Percentiles rank a stretch among this genome's conserved stretches.
phyloP scores from a whole-genome alignment of 1,139 yeast genomes.

The Geotrichum restrictum region DNA sequence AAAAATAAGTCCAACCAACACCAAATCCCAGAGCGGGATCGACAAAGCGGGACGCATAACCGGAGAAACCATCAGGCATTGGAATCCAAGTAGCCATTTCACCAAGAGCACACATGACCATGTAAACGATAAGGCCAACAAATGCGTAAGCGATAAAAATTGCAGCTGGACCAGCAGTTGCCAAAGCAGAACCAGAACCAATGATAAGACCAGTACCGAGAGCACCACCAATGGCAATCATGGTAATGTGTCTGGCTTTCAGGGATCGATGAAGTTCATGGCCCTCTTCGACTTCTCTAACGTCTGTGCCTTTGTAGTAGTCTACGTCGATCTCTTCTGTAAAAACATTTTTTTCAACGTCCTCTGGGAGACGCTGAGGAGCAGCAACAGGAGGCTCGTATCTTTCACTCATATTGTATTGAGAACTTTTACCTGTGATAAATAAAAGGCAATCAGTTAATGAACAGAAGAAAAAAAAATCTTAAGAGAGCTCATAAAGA shows the following conservation, averaged over 20 bases:
- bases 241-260: conserved; percentile 67
- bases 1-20: conserved; percentile 63
- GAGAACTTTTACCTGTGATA: too few relatives aligned
- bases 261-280: conserved; percentile 53
- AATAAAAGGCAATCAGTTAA: too few relatives aligned
- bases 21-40: conserved; percentile 73
- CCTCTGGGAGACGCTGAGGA: background rate
- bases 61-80: conserved; percentile 64
- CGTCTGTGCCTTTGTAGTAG: background rate
- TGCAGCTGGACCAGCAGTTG: conserved; percentile 67
- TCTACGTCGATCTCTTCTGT: background rate
- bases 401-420: conserved; percentile 19
- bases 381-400: background rate
- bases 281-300: conserved; percentile 6
- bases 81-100: conserved; percentile 75
- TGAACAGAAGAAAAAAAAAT: too few relatives aligned
- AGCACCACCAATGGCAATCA: conserved; percentile 63
- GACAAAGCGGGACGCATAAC: conserved; percentile 62
- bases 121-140: conserved; percentile 61
- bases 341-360: background rate
- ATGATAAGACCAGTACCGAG: conserved; percentile 66
- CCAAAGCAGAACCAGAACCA: conserved; percentile 66
- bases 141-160: conserved; percentile 56
- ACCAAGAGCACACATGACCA: conserved; percentile 69
- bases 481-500: too few relatives aligned